A percentile compares a stretch with the other conserved stretches of the same genome.
Evolutionary conservation across 306 rosid genomes (phyloP).

Genomic region (Vachellia pachyceras): DNA sequence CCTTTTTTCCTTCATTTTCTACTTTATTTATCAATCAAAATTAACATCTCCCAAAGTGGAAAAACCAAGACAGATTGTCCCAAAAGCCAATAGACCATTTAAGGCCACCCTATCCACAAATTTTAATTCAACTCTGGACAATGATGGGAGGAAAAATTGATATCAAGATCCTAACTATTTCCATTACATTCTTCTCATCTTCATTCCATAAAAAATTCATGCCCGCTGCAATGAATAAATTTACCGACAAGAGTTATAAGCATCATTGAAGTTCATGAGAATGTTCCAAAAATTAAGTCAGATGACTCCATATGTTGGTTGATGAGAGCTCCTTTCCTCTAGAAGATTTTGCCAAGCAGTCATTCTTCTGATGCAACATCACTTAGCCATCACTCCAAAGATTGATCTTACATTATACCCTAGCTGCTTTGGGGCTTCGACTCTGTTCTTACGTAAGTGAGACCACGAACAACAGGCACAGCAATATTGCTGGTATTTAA

Average conservation of each 20-base stretch:
- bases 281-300: slow-evolving; percentile 18
- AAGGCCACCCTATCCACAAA: slow-evolving; percentile 11
- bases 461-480: slow-evolving; percentile 61
- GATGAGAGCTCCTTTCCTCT: neutral
- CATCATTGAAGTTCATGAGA: slow-evolving; percentile 30
- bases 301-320: neutral
- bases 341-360: slow-evolving; percentile 14
- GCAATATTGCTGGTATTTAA: slow-evolving; percentile 39
- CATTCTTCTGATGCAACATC: slow-evolving; percentile 15
- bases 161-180: slow-evolving; percentile 11
- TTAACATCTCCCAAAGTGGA: neutral
- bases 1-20: neutral
- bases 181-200: slow-evolving; percentile 26
- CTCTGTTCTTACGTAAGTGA: slow-evolving; percentile 78
- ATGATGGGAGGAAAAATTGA: slow-evolving; percentile 13
- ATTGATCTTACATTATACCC: slow-evolving; percentile 44
- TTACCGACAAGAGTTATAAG: neutral
- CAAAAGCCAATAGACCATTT: neutral
- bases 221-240: neutral
- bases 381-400: neutral
- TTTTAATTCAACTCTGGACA: slow-evolving; percentile 3
- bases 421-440: slow-evolving; percentile 60
- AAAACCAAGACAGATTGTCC: slow-evolving; percentile 2
- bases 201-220: slow-evolving; percentile 33
- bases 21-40: neutral